Percentiles rank a stretch among this genome's conserved stretches.
Evolutionary conservation across 2,329 filamentous ascomycete genomes (phyloP).

Genomic region (Pseudogymnoascus pannorum): DNA sequence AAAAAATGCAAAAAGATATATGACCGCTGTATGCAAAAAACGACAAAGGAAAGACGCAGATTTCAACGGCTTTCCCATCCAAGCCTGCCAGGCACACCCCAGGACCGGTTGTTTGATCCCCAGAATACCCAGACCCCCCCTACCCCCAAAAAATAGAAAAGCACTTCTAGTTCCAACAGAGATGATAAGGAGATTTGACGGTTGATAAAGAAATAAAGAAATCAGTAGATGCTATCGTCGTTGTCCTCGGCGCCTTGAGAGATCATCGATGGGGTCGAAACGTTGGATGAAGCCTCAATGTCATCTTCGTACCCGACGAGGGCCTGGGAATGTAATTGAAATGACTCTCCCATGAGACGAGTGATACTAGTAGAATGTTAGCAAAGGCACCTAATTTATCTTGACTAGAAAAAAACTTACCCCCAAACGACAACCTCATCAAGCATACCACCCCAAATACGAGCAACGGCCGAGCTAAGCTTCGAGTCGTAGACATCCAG

Average conservation of each 20-base stretch:
- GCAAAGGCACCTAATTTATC: constrained; percentile 21
- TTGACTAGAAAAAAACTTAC: constrained; percentile 53
- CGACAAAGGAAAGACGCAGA: constrained; percentile 25
- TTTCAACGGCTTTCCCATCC: constrained; percentile 18
- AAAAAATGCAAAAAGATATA: constrained; percentile 20
- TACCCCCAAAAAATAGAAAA: too few species aligned
- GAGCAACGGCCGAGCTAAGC: constrained; percentile 89
- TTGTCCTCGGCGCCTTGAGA: constrained; percentile 57
- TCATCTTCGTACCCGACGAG: constrained; percentile 92
- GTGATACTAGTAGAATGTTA: constrained; percentile 61
- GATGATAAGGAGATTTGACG: constrained; percentile 21
- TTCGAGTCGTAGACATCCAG: constrained; percentile 75
- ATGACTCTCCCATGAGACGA: constrained; percentile 95
- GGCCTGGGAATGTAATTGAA: constrained; percentile 92
- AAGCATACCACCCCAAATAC: constrained; percentile 95
- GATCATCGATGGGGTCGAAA: constrained; percentile 64
- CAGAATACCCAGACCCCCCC: constrained; percentile 15
- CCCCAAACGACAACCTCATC: constrained; percentile 99
- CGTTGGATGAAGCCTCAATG: constrained; percentile 59
- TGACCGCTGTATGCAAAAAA: constrained; percentile 29
- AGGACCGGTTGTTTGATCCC: constrained; percentile 18
- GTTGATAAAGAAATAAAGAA: constrained; percentile 26
- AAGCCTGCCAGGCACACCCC: constrained; percentile 18
- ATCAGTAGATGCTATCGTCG: constrained; percentile 64
- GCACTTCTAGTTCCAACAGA: constrained; percentile 17